A percentile compares a stretch with the other conserved stretches of the same genome.
These are phyloP conservation scores for Pseudisothecium myosuroides DNA, from an alignment of 225 moss, liverwort and hornwort species.

Conservation along the genomic window DNA sequence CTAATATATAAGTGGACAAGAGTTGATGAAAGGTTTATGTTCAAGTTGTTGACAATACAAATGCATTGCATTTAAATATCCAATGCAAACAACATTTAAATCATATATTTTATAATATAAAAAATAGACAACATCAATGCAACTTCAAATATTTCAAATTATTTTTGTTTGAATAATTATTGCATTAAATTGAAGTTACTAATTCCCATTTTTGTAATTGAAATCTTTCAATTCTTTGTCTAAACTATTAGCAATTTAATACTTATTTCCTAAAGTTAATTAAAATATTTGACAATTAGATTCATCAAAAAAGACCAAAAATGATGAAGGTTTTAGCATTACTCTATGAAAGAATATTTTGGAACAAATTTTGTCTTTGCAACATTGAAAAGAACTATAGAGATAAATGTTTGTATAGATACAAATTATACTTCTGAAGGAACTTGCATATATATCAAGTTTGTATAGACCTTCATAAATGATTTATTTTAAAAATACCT, in stretches of 20 bases:
- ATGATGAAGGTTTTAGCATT: background rate
- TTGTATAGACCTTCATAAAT: background rate
- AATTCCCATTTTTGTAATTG: background rate
- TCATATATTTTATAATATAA: background rate
- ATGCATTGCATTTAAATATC: background rate
- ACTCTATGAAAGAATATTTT: background rate
- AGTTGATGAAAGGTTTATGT: too few species aligned
- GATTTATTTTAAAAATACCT: rapidly evolving
- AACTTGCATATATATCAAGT: background rate
- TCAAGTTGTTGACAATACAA: background rate
- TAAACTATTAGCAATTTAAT: background rate
- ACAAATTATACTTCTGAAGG: background rate
- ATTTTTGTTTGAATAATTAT: too few species aligned
- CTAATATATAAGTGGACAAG: too few species aligned
- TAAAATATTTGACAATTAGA: background rate
- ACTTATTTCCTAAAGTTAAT: background rate
- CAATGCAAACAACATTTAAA: background rate
- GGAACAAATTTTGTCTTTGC: background rate
- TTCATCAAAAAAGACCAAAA: too few species aligned
- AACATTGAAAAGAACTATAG: too few species aligned
- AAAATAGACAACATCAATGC: too few species aligned
- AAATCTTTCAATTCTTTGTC: background rate
- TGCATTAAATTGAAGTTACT: background rate
- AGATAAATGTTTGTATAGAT: background rate
- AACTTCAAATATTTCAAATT: too few species aligned